phyloP scores from a whole-genome alignment of 805 yeast species.

The Lipomyces oligophaga region DNA sequence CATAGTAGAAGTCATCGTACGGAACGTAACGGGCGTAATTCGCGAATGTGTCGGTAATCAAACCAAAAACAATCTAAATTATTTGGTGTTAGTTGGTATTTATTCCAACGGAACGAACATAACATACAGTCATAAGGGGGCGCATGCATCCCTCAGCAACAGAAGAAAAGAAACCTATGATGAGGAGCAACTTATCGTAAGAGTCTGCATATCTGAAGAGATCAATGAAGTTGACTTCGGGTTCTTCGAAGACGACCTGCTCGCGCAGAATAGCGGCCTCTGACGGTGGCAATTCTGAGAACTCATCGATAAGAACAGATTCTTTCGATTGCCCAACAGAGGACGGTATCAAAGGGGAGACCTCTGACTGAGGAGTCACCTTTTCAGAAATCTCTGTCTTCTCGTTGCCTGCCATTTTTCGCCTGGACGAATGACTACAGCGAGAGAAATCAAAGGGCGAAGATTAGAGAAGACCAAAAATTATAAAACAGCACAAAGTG shows the following conservation, averaged over 20 bases:
- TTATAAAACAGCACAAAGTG: too few relatives aligned
- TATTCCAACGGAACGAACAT: not conserved
- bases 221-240: constrained; percentile 31
- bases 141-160: constrained; percentile 41
- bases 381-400: too few relatives aligned
- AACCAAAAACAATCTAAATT: constrained; percentile 42
- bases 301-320: too few relatives aligned
- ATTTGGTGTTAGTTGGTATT: constrained; percentile 30
- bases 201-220: constrained; percentile 38
- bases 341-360: too few relatives aligned
- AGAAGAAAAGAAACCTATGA: constrained; percentile 36
- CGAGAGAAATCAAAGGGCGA: too few relatives aligned
- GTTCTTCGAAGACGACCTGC: constrained; percentile 33
- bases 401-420: too few relatives aligned
- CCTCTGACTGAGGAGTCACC: too few relatives aligned
- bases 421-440: too few relatives aligned
- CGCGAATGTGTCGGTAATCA: constrained; percentile 38
- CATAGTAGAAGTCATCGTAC: constrained; percentile 37
- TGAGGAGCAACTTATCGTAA: constrained; percentile 34
- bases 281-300: constrained; percentile 31
- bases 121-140: constrained; percentile 34
- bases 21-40: constrained; percentile 30
- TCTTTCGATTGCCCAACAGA: too few relatives aligned
- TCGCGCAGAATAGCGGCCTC: constrained; percentile 38
- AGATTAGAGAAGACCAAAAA: too few relatives aligned